These are phyloP conservation scores for Saxophila tyrrhenica DNA, from an alignment of 495 filamentous ascomycete genomes.

Conservation along the genomic window DNA sequence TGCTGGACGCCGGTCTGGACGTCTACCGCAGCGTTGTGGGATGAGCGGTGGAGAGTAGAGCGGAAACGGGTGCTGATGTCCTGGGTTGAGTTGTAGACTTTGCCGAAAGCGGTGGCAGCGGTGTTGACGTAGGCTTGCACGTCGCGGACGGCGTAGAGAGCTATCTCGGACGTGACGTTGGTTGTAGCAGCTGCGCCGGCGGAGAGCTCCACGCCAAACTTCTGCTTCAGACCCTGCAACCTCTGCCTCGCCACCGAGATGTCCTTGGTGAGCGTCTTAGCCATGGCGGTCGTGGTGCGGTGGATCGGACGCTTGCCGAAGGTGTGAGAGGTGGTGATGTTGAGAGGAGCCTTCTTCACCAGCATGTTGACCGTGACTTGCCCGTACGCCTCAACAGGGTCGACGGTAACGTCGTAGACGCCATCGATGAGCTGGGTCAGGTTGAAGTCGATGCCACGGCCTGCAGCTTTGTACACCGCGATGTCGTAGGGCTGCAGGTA, in stretches of 20 bases:
- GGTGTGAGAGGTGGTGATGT: conserved; percentile 8
- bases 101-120: conserved; percentile 5
- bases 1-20: conserved; percentile 4
- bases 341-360: neutral
- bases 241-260: neutral
- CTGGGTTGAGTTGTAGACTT: no score
- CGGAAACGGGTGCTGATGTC: neutral
- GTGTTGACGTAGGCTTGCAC: conserved; percentile 5
- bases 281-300: conserved; percentile 8
- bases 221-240: neutral
- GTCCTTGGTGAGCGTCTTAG: conserved; percentile 10
- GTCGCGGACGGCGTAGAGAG: conserved; percentile 7
- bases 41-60: neutral
- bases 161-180: conserved; percentile 11
- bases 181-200: conserved; percentile 13
- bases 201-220: conserved; percentile 2
- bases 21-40: conserved; percentile 2
- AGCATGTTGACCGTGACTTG: neutral
- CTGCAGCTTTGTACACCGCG: neutral
- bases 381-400: conserved; percentile 4
- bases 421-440: conserved; percentile 8
- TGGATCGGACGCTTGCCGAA: conserved; percentile 7
- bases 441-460: neutral
- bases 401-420: conserved; percentile 10
- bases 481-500: neutral